Conservation (phyloP, 257 asterid species). For the Nicotiana sylvestris region DNA sequence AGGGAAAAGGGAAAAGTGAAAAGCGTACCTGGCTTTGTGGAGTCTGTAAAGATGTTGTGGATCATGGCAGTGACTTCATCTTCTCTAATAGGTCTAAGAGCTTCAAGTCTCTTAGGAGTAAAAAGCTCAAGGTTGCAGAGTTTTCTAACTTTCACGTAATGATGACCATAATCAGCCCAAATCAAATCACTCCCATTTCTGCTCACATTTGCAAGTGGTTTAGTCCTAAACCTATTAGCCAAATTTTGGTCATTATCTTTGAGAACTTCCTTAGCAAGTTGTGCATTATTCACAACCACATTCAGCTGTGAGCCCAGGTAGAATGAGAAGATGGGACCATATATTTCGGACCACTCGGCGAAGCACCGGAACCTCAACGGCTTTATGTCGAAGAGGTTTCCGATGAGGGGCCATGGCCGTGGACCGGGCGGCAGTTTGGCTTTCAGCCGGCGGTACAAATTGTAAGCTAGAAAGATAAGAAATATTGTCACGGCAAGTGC, state of each 20-base stretch:
- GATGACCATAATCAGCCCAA: slow-evolving; percentile 12
- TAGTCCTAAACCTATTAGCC: slow-evolving; percentile 12
- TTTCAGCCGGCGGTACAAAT: neutral
- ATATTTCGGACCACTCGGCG: neutral
- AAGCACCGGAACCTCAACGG: slow-evolving; percentile 9
- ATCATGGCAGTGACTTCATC: slow-evolving; percentile 1
- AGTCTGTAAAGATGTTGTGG: neutral
- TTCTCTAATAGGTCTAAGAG: slow-evolving; percentile 12
- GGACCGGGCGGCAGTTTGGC: neutral
- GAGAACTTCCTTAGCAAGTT: slow-evolving; percentile 6
- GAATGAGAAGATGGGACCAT: slow-evolving; percentile 1
- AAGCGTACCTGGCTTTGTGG: neutral
- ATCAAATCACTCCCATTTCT: slow-evolving; percentile 9
- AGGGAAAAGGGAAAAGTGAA: neutral
- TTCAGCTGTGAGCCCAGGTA: slow-evolving; percentile 3
- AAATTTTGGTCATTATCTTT: slow-evolving; percentile 7
- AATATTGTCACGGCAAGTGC: neutral
- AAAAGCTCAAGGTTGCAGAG: slow-evolving; percentile 2
- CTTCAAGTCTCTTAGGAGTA: slow-evolving; percentile 1
- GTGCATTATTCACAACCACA: slow-evolving; percentile 6
- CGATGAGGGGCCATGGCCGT: slow-evolving; percentile 2
- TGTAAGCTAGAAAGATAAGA: neutral
- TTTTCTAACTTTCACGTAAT: slow-evolving; percentile 8
- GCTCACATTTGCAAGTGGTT: slow-evolving; percentile 7
- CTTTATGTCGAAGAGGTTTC: neutral